Base-by-base conservation (phyloP, 129 eudicot species). In the Oenanthe sinensis region DNA sequence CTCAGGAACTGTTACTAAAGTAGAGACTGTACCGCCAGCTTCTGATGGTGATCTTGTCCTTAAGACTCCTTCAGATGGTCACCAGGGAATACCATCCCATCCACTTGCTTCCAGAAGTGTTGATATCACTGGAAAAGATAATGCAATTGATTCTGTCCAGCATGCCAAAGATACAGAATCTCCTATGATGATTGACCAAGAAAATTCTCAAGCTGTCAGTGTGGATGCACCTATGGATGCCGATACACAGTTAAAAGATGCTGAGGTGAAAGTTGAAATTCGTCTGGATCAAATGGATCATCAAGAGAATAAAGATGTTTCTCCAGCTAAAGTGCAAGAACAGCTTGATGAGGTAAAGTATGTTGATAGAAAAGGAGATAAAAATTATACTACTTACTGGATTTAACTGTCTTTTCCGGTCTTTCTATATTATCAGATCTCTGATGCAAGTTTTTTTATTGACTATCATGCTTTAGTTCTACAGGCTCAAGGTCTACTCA, bases 401-500 rank as follows among this genome's bases (percentile, higher is more conserved):
- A 48, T 26, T 17, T 40, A 76, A 30, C 80, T 80, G 77, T 68
- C 68, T 20, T 42, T 45, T 83, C 37, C 16, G 30, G 75, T 44
- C 55, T 12, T 58, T 75, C 49, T 47, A 79, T 60, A 73, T 75
- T 82, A 36, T 16, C 79, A 54, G 65, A 72, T 81, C 67, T 71
- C 75, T 82, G 85, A 33, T 73, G 42, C 45, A 75, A 48, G 40
- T 63, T 75, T 74, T 82, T 83, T 65, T 79, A 39, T 83, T 67
- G 67, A 80, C 84, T 58, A 43, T 49, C 19, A 26, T 69, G 67
- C 79, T 80, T 81, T 76, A 63, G 80, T 84, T 85, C 48, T 73
- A 75, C 96, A 96, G 99, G 99, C 99, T 33, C 97, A 96, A 84
- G 97, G 99, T 82, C 83, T 96, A 71, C 99, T 96, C 52, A 89